A percentile compares a stretch with the other conserved stretches of the same genome.
Evolutionary conservation across 1,139 yeast genomes (phyloP).

Genomic region (Saccharomyces uvarum): DNA sequence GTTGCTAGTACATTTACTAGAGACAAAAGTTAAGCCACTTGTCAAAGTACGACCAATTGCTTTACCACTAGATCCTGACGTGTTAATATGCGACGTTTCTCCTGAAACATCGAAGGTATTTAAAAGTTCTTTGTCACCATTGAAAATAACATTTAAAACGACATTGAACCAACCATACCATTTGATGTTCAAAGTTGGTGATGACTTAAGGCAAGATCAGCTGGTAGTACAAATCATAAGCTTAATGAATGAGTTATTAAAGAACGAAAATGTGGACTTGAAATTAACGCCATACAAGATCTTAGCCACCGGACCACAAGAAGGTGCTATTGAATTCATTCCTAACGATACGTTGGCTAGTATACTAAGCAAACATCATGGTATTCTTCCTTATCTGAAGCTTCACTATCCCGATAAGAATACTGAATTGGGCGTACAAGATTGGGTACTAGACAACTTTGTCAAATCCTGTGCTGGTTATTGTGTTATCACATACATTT

Average conservation of each 20-base stretch:
- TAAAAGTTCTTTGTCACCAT: conserved; percentile 82
- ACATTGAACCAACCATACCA: conserved; percentile 50
- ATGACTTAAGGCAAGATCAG: conserved; percentile 93
- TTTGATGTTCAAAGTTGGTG: conserved; percentile 90
- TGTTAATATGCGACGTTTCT: conserved; percentile 60
- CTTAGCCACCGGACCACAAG: conserved; percentile 81
- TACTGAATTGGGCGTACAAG: conserved; percentile 65
- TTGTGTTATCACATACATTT: conserved; percentile 87
- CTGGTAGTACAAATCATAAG: conserved; percentile 86
- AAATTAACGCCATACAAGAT: conserved; percentile 83
- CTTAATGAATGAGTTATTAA: conserved; percentile 81
- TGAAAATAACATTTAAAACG: conserved; percentile 72
- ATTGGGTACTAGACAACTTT: conserved; percentile 82
- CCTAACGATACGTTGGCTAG: conserved; percentile 87
- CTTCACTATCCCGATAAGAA: conserved; percentile 52
- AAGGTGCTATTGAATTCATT: conserved; percentile 88
- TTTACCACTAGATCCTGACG: conserved; percentile 35
- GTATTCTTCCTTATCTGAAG: conserved; percentile 64
- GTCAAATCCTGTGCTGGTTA: conserved; percentile 96
- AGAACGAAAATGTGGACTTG: conserved; percentile 85
- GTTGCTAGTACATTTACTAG: conserved; percentile 33
- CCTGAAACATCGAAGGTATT: conserved; percentile 81
- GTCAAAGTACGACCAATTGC: conserved; percentile 23
- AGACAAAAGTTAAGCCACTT: conserved; percentile 29
- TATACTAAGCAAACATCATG: conserved; percentile 64